Percentiles rank a stretch among this genome's conserved stretches.
These are phyloP conservation scores for Anisodus tanguticus DNA, from an alignment of 257 asterid species.

Conservation along the genomic window DNA sequence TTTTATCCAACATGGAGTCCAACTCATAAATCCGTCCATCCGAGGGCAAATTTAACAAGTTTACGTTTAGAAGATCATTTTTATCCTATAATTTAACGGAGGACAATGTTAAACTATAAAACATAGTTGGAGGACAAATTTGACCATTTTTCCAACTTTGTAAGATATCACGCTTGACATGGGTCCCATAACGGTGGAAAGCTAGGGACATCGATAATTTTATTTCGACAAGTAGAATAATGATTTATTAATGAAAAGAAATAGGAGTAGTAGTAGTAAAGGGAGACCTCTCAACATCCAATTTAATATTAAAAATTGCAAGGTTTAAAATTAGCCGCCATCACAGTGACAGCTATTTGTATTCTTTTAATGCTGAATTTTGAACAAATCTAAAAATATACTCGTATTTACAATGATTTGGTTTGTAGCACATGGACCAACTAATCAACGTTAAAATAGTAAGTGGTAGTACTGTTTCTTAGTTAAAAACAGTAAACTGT, in stretches of 20 bases:
- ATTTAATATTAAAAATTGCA: not conserved
- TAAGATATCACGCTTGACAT: not conserved
- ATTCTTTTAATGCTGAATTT: not conserved
- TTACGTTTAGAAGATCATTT: no score
- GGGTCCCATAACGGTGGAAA: conserved; percentile 20
- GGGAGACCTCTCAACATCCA: fast-evolving
- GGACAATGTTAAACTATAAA: no score
- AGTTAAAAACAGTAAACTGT: not conserved
- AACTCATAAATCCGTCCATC: no score
- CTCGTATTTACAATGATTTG: not conserved
- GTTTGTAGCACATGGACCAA: conserved; percentile 25
- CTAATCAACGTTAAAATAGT: not conserved
- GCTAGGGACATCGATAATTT: conserved; percentile 9
- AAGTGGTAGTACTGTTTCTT: not conserved
- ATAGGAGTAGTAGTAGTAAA: not conserved
- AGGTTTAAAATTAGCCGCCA: not conserved
- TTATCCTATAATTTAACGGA: no score
- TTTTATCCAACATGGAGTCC: no score
- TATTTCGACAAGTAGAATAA: not conserved
- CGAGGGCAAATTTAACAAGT: no score
- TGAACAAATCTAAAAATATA: not conserved
- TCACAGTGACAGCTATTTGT: not conserved
- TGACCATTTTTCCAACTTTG: not conserved
- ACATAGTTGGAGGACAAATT: no score
- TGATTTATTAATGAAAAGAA: not conserved